phyloP scores from a whole-genome alignment of 768 basidiomycete species.

The Tricholoma terreum region DNA sequence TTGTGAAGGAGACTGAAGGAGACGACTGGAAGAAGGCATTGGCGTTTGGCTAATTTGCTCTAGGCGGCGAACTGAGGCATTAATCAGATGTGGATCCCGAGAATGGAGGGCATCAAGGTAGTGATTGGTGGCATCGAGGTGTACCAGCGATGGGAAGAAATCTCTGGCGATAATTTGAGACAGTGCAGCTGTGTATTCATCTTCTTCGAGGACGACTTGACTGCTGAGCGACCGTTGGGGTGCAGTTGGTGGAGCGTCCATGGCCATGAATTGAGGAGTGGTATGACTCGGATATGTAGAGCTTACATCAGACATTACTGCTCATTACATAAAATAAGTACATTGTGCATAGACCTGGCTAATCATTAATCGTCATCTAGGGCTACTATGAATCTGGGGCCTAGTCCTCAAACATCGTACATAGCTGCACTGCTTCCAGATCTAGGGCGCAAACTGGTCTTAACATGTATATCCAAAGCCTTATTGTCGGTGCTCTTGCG shows the following conservation, averaged over 20 bases:
- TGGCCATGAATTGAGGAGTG: no score
- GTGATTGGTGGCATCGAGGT: slow-evolving; percentile 83
- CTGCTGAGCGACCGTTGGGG: slow-evolving; percentile 61
- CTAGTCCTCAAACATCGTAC: background rate
- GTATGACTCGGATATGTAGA: no score
- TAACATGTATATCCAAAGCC: slow-evolving; percentile 5
- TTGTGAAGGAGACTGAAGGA: slow-evolving; percentile 47
- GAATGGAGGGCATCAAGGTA: slow-evolving; percentile 79
- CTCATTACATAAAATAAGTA: background rate
- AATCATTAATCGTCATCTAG: no score
- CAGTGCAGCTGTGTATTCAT: slow-evolving; percentile 89
- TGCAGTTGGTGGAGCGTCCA: slow-evolving; percentile 17
- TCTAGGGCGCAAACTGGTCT: slow-evolving; percentile 11
- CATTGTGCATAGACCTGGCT: no score
- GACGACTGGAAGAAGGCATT: slow-evolving; percentile 26
- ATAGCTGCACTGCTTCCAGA: slow-evolving; percentile 14
- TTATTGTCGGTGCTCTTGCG: slow-evolving; percentile 29
- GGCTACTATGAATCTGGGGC: background rate
- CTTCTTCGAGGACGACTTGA: slow-evolving; percentile 81
- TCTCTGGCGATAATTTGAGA: slow-evolving; percentile 94
- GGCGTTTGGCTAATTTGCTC: slow-evolving; percentile 62
- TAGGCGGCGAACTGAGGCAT: slow-evolving; percentile 69
- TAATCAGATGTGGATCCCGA: slow-evolving; percentile 75
- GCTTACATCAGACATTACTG: no score
- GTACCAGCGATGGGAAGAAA: slow-evolving; percentile 93